Evolutionary conservation across 495 filamentous ascomycete genomes (phyloP).

Genomic region (Penicillium canariense): DNA sequence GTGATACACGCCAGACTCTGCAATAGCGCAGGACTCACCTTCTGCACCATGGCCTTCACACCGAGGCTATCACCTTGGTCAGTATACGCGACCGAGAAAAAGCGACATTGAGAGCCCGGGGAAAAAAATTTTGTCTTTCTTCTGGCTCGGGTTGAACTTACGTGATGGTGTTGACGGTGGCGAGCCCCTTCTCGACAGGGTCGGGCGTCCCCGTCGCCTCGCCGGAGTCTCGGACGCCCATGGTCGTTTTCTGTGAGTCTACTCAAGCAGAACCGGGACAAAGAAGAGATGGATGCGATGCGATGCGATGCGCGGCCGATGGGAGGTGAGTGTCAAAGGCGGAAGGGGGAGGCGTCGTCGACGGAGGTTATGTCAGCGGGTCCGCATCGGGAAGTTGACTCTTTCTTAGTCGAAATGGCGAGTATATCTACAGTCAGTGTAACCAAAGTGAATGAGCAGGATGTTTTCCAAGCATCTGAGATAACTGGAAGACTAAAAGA

Average conservation of each 20-base stretch:
- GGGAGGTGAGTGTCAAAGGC: constrained; percentile 20
- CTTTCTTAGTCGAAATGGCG: too few species aligned
- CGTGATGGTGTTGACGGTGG: constrained; percentile 75
- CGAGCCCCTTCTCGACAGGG: constrained; percentile 71
- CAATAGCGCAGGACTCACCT: constrained; percentile 45
- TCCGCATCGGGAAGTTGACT: constrained; percentile 9
- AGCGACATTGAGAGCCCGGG: constrained; percentile 1
- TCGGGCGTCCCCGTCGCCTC: constrained; percentile 56
- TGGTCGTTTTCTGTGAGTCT: constrained; percentile 21
- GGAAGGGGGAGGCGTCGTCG: constrained; percentile 11
- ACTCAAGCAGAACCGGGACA: background rate
- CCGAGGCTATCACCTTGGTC: constrained; percentile 57
- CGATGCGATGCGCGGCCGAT: constrained; percentile 27
- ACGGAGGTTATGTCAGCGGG: constrained; percentile 13
- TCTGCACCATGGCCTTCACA: constrained; percentile 69
- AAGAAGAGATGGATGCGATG: constrained; percentile 26
- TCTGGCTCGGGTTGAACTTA: constrained; percentile 34
- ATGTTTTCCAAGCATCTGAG: background rate
- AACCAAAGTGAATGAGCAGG: background rate
- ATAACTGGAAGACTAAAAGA: too few species aligned
- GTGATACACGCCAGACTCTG: constrained; percentile 33
- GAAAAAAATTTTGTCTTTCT: background rate
- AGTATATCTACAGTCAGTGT: too few species aligned
- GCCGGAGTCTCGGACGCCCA: constrained; percentile 49
- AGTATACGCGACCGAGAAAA: constrained; percentile 50